Base-by-base conservation (phyloP, 371 early-diverging fungal genomes). In the Rhizopus stolonifer region DNA sequence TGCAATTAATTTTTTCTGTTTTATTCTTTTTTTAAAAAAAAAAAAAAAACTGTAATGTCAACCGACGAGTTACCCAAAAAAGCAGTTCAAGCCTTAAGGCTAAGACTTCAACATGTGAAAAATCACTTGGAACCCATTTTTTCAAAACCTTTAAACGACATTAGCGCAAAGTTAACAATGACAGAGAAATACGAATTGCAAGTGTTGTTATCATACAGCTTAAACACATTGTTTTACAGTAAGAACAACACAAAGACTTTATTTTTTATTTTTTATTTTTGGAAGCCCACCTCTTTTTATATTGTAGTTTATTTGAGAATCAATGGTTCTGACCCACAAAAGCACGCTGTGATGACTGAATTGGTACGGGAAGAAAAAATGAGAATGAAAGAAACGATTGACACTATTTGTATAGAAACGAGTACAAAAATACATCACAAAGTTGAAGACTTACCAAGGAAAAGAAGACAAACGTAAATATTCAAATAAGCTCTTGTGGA, bases 161-260 rank as follows among this genome's bases (percentile, higher is more conserved):
- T 70, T 1, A 64, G 74, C 22, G 66, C 70, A 4, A 80, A 72
- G 53, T 58, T 83, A 34, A 62, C 77, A 19, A 54, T 53, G 2
- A 64, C 60, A 39, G 75, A 81, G 40, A 71, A 74, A 25, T 79
- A 79, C 54, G 77, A 83, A 49, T 67, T 83, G 24, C 69, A 83
- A 56, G 65, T 83, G 6, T 22, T 83, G 4, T 45, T 83, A 24
- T 65, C 80, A 13, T 83, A 76, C 51, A 61, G 79, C 11, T 54
- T 83, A 51, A 80, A 83, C 33, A 72, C 75, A 6, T 58, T 80
- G 17, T 80, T 69, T 38, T 80, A 74, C 48, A 80, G 83, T 83
- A 78, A 18, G 77, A 61, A 17, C 6, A 0, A 21, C n/a, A n/a
- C n/a, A n/a, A n/a, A n/a, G n/a, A n/a, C n/a, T n/a, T n/a, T n/a